phyloP scores from a whole-genome alignment of 441 rosid genomes.

The Aleurites moluccanus region DNA sequence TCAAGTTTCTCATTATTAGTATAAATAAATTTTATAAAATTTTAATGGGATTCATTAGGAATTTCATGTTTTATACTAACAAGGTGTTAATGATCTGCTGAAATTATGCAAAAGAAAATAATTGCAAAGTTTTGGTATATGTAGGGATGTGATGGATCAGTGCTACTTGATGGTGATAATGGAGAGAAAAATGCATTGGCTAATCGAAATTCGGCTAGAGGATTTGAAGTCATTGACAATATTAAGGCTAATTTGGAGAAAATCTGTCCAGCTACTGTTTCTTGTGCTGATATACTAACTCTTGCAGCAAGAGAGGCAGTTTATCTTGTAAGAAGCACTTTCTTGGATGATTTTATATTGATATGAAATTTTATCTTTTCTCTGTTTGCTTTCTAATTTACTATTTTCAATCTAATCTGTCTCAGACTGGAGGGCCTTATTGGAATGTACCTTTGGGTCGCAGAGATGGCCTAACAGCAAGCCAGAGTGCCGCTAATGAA shows the following conservation, averaged over 20 bases:
- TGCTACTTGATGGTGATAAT: conserved; percentile 49
- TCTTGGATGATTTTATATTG: not conserved
- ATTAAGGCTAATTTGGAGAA: conserved; percentile 60
- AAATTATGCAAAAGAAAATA: not conserved
- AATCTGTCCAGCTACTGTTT: conserved; percentile 57
- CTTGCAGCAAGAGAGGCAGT: conserved; percentile 71
- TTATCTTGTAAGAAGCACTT: conserved; percentile 35
- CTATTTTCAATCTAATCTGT: not conserved
- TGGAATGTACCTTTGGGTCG: conserved; percentile 59
- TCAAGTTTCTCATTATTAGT: not conserved
- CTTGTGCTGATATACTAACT: conserved; percentile 63
- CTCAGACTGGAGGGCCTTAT: conserved; percentile 51
- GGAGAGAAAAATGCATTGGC: conserved; percentile 53
- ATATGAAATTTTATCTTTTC: not conserved
- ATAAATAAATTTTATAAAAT: too few relatives aligned
- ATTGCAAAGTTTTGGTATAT: not conserved
- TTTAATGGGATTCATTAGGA: too few relatives aligned
- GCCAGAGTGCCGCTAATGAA: conserved; percentile 44
- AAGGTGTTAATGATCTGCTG: not conserved
- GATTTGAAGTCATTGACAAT: conserved; percentile 61
- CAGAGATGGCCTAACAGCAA: conserved; percentile 54
- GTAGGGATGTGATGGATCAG: conserved; percentile 70
- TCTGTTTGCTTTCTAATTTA: not conserved
- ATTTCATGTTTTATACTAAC: too few relatives aligned
- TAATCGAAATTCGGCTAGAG: conserved; percentile 59